phyloP scores from a whole-genome alignment of 164 flowering plant species.

The Piper betle region DNA sequence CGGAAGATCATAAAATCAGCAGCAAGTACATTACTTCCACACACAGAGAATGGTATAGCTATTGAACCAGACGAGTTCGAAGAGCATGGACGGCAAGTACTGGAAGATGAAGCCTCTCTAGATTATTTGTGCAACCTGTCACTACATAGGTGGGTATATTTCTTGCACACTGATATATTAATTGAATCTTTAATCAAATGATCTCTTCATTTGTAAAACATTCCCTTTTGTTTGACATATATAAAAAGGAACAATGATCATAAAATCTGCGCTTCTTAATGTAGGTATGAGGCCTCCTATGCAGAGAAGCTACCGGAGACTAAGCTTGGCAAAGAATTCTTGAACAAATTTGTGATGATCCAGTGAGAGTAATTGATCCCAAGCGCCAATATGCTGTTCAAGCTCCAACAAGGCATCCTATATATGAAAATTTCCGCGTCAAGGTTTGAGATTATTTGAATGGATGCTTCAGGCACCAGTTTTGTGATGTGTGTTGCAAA shows the following conservation, averaged over 20 bases:
- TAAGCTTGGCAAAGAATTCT: conserved; percentile 55
- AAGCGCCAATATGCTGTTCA: conserved; percentile 51
- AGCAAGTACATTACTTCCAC: conserved; percentile 38
- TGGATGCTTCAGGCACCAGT: not conserved
- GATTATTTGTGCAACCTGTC: conserved; percentile 83
- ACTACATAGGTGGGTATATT: conserved; percentile 64
- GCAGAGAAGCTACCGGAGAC: conserved; percentile 63
- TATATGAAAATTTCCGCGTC: conserved; percentile 90
- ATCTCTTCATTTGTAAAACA: too few relatives aligned
- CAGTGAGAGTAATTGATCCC: conserved; percentile 67
- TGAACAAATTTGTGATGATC: conserved; percentile 59
- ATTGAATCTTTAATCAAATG: not conserved
- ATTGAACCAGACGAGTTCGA: conserved; percentile 57
- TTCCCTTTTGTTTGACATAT: too few relatives aligned
- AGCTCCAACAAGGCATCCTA: conserved; percentile 86
- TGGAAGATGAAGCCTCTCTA: conserved; percentile 70
- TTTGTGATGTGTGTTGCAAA: not conserved
- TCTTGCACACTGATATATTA: not conserved
- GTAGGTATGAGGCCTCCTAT: conserved; percentile 78
- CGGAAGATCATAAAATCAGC: conserved; percentile 61
- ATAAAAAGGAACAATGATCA: not conserved
- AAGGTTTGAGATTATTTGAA: conserved; percentile 38
- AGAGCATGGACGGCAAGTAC: conserved; percentile 45
- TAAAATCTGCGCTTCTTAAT: not conserved
- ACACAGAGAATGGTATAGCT: conserved; percentile 17